Base-by-base conservation (phyloP, 495 filamentous ascomycete species). In the Letharia lupina region DNA sequence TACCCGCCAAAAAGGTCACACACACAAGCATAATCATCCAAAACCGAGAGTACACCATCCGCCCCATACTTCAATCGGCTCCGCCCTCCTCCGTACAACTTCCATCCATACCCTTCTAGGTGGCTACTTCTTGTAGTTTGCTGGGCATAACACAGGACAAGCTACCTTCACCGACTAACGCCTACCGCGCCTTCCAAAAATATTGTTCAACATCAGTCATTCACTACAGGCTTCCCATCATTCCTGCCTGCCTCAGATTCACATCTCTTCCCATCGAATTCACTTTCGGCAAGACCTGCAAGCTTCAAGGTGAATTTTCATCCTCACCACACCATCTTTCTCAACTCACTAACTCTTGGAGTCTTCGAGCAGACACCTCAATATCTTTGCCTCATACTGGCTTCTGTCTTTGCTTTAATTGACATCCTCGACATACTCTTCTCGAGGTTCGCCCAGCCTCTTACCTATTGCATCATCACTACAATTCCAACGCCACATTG, bases 91-190 rank as follows among this genome's bases (percentile, higher is more conserved):
- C 31, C 39, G 0, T n/a, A 66, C 13, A 1, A 57, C 31, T 37
- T 57, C 33, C 54, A 57, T 57, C 54, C 54, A 18, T 37, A 18
- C 33, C 59, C 33, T 56, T 56, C 48, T 42, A 56, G 16, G 64
- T 61, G 45, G 59, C 64, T 50, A 61, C 45, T 61, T 66, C 64
- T 66, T 66, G 58, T 66, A 60, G 3, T 61, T 61, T 66, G 64
- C 64, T 66, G 64, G 64, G 57, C 64, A 66, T 61, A 40, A 61
- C 45, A 39, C 44, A 58, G 16, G 39, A 66, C 41, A 61, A 66
- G 44, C 64, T 54, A 40, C 48, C 37, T 23, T 28, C 56, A 60
- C 31, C 62, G 2, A 61, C 58, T 23, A 66, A 31, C 28, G 39
- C 44, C 33, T 50, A 42, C 18, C 23, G 44, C 20, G 41, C 64